Evolutionary conservation across 176 grass and related monocot species (phyloP), one percentile per base, ranked within the genome.

Genomic region (Hyparrhenia diplandra): DNA sequence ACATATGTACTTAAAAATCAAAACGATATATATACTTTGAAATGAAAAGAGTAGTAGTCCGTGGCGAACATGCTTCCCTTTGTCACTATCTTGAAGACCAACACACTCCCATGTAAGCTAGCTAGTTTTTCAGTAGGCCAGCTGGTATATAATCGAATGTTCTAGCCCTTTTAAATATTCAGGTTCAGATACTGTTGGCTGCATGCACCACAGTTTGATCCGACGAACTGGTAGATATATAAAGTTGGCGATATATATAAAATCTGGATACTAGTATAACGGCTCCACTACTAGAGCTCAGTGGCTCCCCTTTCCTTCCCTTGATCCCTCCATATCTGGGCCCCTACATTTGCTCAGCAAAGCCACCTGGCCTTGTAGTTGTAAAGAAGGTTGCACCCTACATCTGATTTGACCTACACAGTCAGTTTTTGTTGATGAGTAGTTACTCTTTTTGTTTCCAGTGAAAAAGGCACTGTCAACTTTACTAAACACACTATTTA

Each of bases 261-360:
- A 62, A 76, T 28, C 43, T 32, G 37, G 71, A 82, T 72, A 47
- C 82, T 81, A 47, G 64, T 71, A 13, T 64, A 85, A 77, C 87
- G 34, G 36, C 87, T 77, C 87, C 82, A 81, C 57, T 82, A 55
- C 65, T 77, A 64, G 82, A n/a, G 55, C 65, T 59, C 8, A 82
- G 72, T 71, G 71, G 13, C 8, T 35, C 11, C 46, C 14, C 42
- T 86, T 81, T n/a, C n/a, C 39, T 71, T 67, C 78, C 83, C 82
- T 73, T 78, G 88, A 89, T 89, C 78, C 83, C 83, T 85, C 78
- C 80, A 60, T 60, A 59, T 10, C 21, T 89, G 83, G 88, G 78
- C 78, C 88, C 84, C 88, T 65, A 89, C 87, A 85, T 89, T n/a
- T 81, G 77, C 64, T 64, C 62, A 25, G 5, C 87, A 85, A 71